Evolutionary conservation across 345 rosid species (phyloP), one percentile per base, ranked within the genome.

Genomic region (Erucastrum elatum): DNA sequence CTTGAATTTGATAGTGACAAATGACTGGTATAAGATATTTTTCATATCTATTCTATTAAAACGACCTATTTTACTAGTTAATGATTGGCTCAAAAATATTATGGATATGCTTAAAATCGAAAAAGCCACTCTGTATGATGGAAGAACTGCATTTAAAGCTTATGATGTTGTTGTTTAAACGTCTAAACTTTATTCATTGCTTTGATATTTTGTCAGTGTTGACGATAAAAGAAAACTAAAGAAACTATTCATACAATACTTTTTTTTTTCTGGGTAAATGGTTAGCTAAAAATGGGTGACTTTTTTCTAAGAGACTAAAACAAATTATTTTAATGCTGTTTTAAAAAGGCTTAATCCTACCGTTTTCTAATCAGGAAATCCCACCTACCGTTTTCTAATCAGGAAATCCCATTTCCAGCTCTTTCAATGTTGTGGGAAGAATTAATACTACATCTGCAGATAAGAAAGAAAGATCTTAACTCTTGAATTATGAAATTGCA

Each of bases 81-180:
- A 53, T 16, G 60, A 53, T 53, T 2, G 25, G 60, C 11, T 53
- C 17, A 51, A n/a, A 53, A 6, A 51, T 53, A 53, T 53, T 53
- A 53, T 6, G 60, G 60, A 53, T 8, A 53, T 53, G 60, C 60
- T 53, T 26, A 16, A 53, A 53, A 51, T 51, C 21, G 56, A 51
- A 51, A 51, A 51, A 51, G 76, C 66, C 62, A 71, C 67, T 77
- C 62, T 77, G 72, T 55, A 56, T 17, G 65, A 71, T 55, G 10
- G 8, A 70, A 27, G 25, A 71, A 61, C 51, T 44, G 35, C 37
- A 13, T 29, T 4, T 17, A n/a, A 75, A 74, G 13, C 2, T 26
- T 29, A 34, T 25, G 29, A 13, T 25, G n/a, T 1, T 6, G 12
- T 34, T 60, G 30, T 58, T 26, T 26, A 41, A 60, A 29, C 29